Evolutionary conservation across 345 rosid genomes (phyloP), one percentile per base, ranked within the genome.

Genomic region (Carallia brachiata): DNA sequence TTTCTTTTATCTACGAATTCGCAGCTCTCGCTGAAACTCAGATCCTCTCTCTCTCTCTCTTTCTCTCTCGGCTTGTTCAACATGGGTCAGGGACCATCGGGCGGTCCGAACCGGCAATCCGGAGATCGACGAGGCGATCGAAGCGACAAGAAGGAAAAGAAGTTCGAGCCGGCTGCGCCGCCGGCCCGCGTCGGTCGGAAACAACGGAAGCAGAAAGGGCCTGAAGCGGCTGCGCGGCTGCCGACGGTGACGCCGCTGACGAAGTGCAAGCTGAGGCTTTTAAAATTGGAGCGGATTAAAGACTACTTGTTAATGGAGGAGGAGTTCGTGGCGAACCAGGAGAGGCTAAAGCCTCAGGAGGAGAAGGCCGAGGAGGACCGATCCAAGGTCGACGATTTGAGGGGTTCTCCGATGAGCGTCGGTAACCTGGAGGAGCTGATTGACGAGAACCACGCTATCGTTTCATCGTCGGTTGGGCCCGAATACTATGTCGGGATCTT

Each of bases 371-470:
- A 95, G 83, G 97, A 92, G 77, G 97, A 92, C 67, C 85, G 97
- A 70, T 92, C 97, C 37, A 92, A 90, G 77, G 98, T 95, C 32
- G 96, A 95, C 70, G 98, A 92, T 72, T 82, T 95, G 73, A 86
- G 99, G 62, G 98, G 99, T 0, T 85, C 94, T 1, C 98, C 99
- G 4, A 95, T 95, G 99, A 95, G 98, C 66, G 98, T 95, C 28
- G 98, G 98, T 0, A 95, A 89, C 70, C 71, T 95, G 66, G 98
- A 92, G 80, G 99, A 95, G 77, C 52, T 95, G 63, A 95, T 95
- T 52, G 99, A 95, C 71, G 99, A 95, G 90, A 92, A 95, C 78
- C 99, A 95, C 58, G 97, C 99, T 1, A 95, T 95, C 59, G 97
- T 95, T 64, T 90, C 97, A 7, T 88, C 97, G 36, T 90, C 97